Evolutionary conservation across 148 eudicot genomes (phyloP).

Genomic region (Rhododendron ferrugineum): DNA sequence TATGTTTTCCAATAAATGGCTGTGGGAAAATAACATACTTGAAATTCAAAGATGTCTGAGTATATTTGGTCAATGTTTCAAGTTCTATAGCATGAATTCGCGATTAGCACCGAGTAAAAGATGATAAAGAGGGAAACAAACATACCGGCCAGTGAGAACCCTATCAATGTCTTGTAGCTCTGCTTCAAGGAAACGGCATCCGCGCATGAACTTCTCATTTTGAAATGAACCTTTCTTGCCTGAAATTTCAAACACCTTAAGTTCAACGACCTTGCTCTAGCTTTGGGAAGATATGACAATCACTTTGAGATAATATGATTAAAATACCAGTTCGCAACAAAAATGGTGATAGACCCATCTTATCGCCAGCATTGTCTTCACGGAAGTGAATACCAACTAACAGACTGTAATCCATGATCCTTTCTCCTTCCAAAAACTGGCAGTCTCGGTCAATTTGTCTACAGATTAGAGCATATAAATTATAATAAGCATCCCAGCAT

Average conservation of each 20-base stretch:
- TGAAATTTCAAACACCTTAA: slow-evolving; percentile 14
- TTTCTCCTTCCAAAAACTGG: slow-evolving; percentile 85
- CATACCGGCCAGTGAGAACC: slow-evolving; percentile 74
- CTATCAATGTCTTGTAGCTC: slow-evolving; percentile 88
- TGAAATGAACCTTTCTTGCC: slow-evolving; percentile 74
- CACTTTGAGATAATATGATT: background rate
- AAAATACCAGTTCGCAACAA: slow-evolving; percentile 41
- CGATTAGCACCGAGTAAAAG: background rate
- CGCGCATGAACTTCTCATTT: slow-evolving; percentile 85
- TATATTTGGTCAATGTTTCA: background rate
- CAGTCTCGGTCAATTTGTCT: slow-evolving; percentile 95
- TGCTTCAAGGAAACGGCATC: slow-evolving; percentile 89
- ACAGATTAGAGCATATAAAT: background rate
- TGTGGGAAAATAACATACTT: background rate
- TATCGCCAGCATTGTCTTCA: slow-evolving; percentile 65
- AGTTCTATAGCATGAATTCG: background rate
- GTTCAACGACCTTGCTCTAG: background rate
- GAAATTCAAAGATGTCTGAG: background rate
- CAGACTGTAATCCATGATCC: slow-evolving; percentile 97
- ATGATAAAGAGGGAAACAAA: background rate
- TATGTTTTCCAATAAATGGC: background rate
- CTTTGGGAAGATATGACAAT: background rate
- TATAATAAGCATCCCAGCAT: background rate
- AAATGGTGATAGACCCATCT: slow-evolving; percentile 75
- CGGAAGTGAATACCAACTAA: slow-evolving; percentile 92